Conservation (phyloP, 768 basidiomycete species). For the Lactifluus volemus region DNA sequence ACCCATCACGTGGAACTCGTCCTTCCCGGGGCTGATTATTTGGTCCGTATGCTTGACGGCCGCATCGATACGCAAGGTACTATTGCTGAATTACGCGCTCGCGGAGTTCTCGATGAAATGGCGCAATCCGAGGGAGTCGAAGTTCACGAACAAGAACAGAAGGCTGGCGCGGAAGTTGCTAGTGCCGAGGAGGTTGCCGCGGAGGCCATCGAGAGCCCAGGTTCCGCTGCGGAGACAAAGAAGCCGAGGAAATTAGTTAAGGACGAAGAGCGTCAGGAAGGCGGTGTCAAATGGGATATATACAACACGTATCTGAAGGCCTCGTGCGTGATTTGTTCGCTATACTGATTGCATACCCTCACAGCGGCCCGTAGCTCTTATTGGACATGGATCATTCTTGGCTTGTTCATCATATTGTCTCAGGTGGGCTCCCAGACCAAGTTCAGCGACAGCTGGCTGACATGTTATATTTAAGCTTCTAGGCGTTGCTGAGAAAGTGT, state of each 20-base stretch:
- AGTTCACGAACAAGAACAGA: constrained; percentile 36
- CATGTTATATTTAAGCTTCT: constrained; percentile 29
- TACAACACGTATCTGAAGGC: constrained; percentile 60
- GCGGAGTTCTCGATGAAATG: constrained; percentile 56
- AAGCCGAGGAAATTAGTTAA: constrained; percentile 68
- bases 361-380: constrained; percentile 39
- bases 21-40: constrained; percentile 60
- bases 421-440: constrained; percentile 18
- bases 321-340: constrained; percentile 39
- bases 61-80: constrained; percentile 70
- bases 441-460: neutral
- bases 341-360: neutral
- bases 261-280: constrained; percentile 74
- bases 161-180: constrained; percentile 16
- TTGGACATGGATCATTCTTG: constrained; percentile 54
- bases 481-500: constrained; percentile 53
- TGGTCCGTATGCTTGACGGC: constrained; percentile 75
- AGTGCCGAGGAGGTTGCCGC: constrained; percentile 25
- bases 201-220: constrained; percentile 21
- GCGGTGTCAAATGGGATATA: constrained; percentile 71
- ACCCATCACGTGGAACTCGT: constrained; percentile 83
- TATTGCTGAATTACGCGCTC: constrained; percentile 50
- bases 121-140: constrained; percentile 42
- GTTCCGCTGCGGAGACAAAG: constrained; percentile 34
- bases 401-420: constrained; percentile 38